Evolutionary conservation across 306 rosid species (phyloP).

Genomic region (apple (Malus domestica)): ASM211411v1 NC_041803.1:25597001-25597500

Average conservation of each 20-base stretch:
- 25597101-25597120: slow-evolving; percentile 10
- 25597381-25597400: slow-evolving; percentile 9
- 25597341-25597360: slow-evolving; percentile 19
- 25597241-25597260: background rate
- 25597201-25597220: background rate
- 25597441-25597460: background rate
- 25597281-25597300: background rate
- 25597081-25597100: background rate
- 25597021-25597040: slow-evolving; percentile 8
- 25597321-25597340: slow-evolving; percentile 8
- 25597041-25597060: slow-evolving; percentile 7
- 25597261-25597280: background rate
- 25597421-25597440: too few species aligned
- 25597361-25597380: slow-evolving; percentile 21
- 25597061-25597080: slow-evolving; percentile 15
- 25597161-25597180: background rate
- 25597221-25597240: background rate
- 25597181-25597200: background rate
- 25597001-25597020: slow-evolving; percentile 21
- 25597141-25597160: slow-evolving; percentile 19
- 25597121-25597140: slow-evolving; percentile 1
- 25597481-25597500: background rate
- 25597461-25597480: background rate
- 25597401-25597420: slow-evolving; percentile 2
- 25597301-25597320: slow-evolving; percentile 17